Evolutionary conservation across 495 filamentous ascomycete genomes (phyloP).

Genomic region (Sordaria brevicollis): DNA sequence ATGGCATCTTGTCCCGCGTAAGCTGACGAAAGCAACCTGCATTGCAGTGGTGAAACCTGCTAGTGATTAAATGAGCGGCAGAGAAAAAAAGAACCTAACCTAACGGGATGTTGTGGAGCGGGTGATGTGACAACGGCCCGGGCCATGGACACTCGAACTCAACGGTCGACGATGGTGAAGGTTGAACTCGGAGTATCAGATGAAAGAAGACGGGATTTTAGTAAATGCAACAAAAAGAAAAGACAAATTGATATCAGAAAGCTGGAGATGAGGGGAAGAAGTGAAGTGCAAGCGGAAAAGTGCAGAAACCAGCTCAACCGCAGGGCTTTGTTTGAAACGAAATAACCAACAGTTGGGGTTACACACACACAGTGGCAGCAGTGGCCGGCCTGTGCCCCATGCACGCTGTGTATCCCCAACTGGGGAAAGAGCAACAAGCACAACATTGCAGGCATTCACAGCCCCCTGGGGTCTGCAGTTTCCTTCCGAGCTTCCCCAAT

Average conservation of each 20-base stretch:
- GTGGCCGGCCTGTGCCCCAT: neutral
- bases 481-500: too few species aligned
- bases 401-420: neutral
- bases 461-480: neutral
- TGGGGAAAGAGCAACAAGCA: neutral
- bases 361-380: too few species aligned
- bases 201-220: neutral
- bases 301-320: neutral
- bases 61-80: neutral
- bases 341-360: neutral
- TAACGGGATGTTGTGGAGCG: too few species aligned
- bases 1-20: neutral
- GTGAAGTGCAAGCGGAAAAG: too few species aligned
- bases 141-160: neutral
- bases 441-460: neutral
- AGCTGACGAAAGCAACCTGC: neutral
- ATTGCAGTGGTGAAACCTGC: neutral
- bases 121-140: neutral
- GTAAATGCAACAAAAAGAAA: neutral
- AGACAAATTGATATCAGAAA: neutral
- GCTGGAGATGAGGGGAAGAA: neutral
- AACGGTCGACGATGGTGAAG: neutral
- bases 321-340: neutral
- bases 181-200: too few species aligned
- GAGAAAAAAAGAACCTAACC: neutral